A percentile compares a stretch with the other conserved stretches of the same genome.
These are phyloP conservation scores for Rhipidocladum racemiflorum DNA, from an alignment of 176 grass and related monocot species.

Conservation along the genomic window DNA sequence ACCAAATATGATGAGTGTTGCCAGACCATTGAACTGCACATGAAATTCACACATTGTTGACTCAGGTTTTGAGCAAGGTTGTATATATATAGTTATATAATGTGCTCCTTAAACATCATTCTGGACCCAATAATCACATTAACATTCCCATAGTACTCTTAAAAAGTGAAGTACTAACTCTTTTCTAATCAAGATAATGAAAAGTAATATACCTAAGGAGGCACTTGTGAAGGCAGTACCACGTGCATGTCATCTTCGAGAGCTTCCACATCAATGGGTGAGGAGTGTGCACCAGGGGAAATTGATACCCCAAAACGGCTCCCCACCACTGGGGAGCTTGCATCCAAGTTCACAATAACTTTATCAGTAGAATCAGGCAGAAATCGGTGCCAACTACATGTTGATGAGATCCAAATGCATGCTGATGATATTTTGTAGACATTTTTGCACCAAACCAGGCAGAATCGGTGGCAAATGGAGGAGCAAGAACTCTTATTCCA, in stretches of 20 bases:
- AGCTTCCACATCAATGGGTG: conserved; percentile 52
- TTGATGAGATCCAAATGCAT: too few relatives aligned
- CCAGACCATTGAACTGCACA: too few relatives aligned
- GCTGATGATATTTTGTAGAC: too few relatives aligned
- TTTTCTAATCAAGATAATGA: background rate
- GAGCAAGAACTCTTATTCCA: too few relatives aligned
- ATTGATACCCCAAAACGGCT: background rate
- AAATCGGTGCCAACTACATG: too few relatives aligned
- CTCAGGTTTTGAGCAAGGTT: too few relatives aligned
- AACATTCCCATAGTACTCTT: background rate
- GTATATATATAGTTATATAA: background rate
- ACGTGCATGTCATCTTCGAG: conserved; percentile 43
- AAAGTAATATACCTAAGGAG: conserved; percentile 19
- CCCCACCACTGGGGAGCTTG: background rate
- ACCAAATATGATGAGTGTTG: too few relatives aligned
- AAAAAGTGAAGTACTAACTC: background rate
- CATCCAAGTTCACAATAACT: conserved; percentile 32
- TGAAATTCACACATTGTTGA: too few relatives aligned
- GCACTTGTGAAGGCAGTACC: conserved; percentile 38
- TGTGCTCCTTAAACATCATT: background rate
- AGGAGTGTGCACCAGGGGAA: conserved; percentile 1
- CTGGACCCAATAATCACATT: background rate
- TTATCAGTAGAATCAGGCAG: too few relatives aligned
- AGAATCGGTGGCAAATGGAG: too few relatives aligned
- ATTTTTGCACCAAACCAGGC: too few relatives aligned